Base-by-base conservation (phyloP, 2,329 filamentous ascomycete genomes). In the Hypoxylon rubiginosum region DNA sequence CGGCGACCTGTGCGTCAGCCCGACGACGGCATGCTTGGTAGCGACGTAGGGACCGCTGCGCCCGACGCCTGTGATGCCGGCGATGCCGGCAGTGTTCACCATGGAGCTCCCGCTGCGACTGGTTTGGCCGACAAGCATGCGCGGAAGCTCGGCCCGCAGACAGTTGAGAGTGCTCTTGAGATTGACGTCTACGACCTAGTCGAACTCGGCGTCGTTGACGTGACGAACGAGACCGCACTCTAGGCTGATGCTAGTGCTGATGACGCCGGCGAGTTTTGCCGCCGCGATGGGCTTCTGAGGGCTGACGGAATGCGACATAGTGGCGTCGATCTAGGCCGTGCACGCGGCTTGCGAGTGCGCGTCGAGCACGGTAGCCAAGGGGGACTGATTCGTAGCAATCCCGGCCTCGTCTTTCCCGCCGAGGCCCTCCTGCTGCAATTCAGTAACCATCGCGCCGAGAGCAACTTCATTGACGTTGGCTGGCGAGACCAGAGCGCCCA, bases 51-150 rank as follows among this genome's bases (percentile, higher is more conserved):
- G 73, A 4, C 64, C 64, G 45, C 67, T 62, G 36, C 61, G 63
- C 1, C 64, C 70, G 11, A 75, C 73, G 3, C 79, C 80, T 19
- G 65, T 71, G 1, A 81, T 26, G 0, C 81, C 82, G 30, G 78
- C 76, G 28, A 81, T 75, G 66, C 78, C 80, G 15, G 77, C 67
- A n/a, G 79, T 78, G 72, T 80, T 83, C 54, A 84, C 82, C 54
- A 84, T 82, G 69, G 81, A 81, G 0, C 80, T 79, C 0, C 75
- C 74, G 17, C 57, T 41, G 19, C 41, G 11, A n/a, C 64, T 56
- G n/a, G 13, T 13, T 19, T 21, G 8, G 28, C 55, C 64, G 13
- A 36, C 55, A 1, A 11, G 53, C 64, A 60, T 67, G 41, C 49
- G 45, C 46, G 62, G 53, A 10, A 68, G 49, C 53, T 68, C 56